phyloP scores from a whole-genome alignment of 305 asterid genomes.

The Fraxinus xanthoxyloides region DNA sequence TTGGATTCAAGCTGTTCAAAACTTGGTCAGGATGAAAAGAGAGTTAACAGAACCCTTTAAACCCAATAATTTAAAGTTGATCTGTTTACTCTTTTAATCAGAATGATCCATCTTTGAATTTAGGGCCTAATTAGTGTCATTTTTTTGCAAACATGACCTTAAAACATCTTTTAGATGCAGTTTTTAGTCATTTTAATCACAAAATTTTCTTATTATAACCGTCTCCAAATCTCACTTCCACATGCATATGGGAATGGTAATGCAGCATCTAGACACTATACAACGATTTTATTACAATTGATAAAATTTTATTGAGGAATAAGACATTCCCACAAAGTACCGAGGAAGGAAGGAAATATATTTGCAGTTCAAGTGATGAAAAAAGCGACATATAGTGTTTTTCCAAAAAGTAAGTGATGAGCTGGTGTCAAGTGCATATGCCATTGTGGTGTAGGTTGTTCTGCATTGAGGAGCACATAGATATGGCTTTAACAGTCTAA shows the following conservation, averaged over 20 bases:
- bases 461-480: background rate
- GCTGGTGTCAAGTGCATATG: background rate
- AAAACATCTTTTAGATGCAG: background rate
- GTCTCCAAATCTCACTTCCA: background rate
- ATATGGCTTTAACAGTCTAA: background rate
- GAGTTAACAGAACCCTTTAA: background rate
- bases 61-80: background rate
- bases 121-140: background rate
- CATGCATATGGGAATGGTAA: background rate
- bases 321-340: background rate
- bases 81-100: background rate
- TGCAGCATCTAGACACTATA: background rate
- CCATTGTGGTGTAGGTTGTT: background rate
- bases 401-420: background rate
- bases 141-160: background rate
- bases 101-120: background rate
- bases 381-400: background rate
- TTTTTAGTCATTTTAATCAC: background rate
- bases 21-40: background rate
- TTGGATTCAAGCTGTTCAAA: background rate
- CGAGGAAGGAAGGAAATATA: background rate
- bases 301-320: background rate
- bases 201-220: background rate
- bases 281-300: background rate
- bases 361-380: background rate